phyloP scores from a whole-genome alignment of 331 rosid genomes.

The Malus hybrid region DNA sequence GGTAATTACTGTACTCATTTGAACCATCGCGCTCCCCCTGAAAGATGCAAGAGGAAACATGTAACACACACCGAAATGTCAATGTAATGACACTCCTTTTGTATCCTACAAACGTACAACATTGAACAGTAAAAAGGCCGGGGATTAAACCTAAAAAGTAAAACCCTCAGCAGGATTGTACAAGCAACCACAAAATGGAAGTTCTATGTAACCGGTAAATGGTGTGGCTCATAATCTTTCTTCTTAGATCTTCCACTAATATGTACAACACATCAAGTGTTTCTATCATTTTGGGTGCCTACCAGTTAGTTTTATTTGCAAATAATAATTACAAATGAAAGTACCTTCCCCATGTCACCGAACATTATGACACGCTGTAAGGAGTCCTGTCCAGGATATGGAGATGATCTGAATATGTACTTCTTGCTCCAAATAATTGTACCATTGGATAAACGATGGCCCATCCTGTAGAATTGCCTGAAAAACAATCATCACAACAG shows the following conservation, averaged over 20 bases:
- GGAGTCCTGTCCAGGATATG: slow-evolving; percentile 75
- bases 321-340: not conserved
- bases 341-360: slow-evolving; percentile 95
- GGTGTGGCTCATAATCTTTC: not conserved
- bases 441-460: slow-evolving; percentile 38
- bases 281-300: not conserved
- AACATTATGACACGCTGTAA: slow-evolving; percentile 74
- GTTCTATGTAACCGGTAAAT: not conserved
- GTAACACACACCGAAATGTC: not conserved
- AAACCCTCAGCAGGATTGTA: not conserved
- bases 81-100: not conserved
- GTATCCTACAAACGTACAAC: not conserved
- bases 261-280: not conserved
- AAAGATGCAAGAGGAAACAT: slow-evolving; percentile 13
- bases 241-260: not conserved
- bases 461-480: slow-evolving; percentile 56
- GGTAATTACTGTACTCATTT: slow-evolving; percentile 55
- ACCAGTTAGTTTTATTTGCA: too few species aligned
- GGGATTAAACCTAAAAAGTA: not conserved
- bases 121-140: not conserved
- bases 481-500: slow-evolving; percentile 6
- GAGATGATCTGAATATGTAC: slow-evolving; percentile 60
- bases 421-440: slow-evolving; percentile 44
- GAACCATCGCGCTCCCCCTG: slow-evolving; percentile 95
- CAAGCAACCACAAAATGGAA: not conserved